Evolutionary conservation across 371 early-diverging fungal species (phyloP), one percentile per base, ranked within the genome.

Genomic region (Mucor circinelloides): DNA sequence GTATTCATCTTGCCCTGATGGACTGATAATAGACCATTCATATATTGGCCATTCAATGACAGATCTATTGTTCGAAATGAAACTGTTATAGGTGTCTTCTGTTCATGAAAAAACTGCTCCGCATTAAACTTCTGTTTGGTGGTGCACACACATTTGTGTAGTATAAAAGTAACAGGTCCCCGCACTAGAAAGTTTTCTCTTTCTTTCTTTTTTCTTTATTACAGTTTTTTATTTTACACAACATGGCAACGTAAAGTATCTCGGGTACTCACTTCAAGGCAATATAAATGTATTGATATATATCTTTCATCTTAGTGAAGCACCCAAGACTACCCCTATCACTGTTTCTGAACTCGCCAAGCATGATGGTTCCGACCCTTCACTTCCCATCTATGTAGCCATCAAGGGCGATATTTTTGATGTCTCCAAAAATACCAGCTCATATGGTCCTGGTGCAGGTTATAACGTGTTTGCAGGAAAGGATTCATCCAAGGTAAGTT

Each of bases 391-490:
- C 66, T 95, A 93, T 72, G 86, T 95, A 17, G 94, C 91, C 32
- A 88, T 95, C 70, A 92, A 91, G 64, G 94, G 94, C 9, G 85
- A 82, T 56, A 85, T 95, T 4, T 95, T 91, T 69, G 94, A 95
- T 71, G 95, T 95, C 6, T 76, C 88, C 1, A 74, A 77, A 50
- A 93, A 91, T 65, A 80, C 77, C 27, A 79, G 80, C 36, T 80
- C 88, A 61, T 95, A 95, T 72, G 90, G 89, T 19, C 81, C 84
- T 32, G 90, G 85, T 21, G 81, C 82, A 32, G 86, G 89, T 48
- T 94, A 95, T 72, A 80, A 77, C 62, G 84, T 87, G 62, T 94
- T 95, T 76, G 79, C 92, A 25, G 94, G 95, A 62, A 90, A 89
- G 71, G 94, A 95, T 69, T 91, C 94, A 9, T 89, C 89, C 31